A percentile compares a stretch with the other conserved stretches of the same genome.
Evolutionary conservation across 2,329 filamentous ascomycete species (phyloP).

Genomic region (Sporothrix pseudoabietina): DNA sequence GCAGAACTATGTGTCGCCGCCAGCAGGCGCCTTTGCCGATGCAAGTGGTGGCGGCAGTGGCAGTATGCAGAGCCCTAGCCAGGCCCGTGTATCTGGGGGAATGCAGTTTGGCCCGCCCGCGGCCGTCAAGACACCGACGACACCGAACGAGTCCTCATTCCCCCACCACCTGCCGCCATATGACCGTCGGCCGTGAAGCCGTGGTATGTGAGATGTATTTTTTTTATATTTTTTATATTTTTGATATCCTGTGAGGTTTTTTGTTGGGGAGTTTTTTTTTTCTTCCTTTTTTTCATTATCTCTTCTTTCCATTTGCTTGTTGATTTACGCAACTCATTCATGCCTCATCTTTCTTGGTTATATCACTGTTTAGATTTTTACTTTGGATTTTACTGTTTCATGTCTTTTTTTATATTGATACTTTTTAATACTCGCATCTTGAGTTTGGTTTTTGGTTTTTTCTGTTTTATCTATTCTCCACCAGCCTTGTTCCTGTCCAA

Average conservation of each 20-base stretch:
- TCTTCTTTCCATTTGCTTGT: not conserved
- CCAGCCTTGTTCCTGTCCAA: not conserved
- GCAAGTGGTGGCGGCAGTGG: not conserved
- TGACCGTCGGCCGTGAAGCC: conserved; percentile 5
- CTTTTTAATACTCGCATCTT: not conserved
- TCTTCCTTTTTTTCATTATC: not conserved
- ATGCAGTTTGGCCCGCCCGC: conserved; percentile 4
- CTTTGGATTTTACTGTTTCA: not conserved
- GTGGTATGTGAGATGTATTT: not conserved
- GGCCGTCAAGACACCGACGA: conserved; percentile 30
- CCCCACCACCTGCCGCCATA: conserved; percentile 28
- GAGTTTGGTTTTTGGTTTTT: not conserved
- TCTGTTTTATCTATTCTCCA: not conserved
- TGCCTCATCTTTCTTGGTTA: not conserved
- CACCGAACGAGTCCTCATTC: conserved; percentile 30
- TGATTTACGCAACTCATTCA: not conserved
- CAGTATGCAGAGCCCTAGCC: conserved; percentile 10
- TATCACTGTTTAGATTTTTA: not conserved
- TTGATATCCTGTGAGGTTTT: not conserved
- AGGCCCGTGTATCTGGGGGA: not conserved
- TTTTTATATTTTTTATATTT: not conserved
- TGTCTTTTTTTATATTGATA: not conserved
- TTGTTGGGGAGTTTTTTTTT: not conserved
- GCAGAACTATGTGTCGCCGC: not conserved
- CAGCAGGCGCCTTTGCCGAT: not conserved